phyloP scores from a whole-genome alignment of 2,329 filamentous ascomycete species.

The Pseudocercospora fuligena region DNA sequence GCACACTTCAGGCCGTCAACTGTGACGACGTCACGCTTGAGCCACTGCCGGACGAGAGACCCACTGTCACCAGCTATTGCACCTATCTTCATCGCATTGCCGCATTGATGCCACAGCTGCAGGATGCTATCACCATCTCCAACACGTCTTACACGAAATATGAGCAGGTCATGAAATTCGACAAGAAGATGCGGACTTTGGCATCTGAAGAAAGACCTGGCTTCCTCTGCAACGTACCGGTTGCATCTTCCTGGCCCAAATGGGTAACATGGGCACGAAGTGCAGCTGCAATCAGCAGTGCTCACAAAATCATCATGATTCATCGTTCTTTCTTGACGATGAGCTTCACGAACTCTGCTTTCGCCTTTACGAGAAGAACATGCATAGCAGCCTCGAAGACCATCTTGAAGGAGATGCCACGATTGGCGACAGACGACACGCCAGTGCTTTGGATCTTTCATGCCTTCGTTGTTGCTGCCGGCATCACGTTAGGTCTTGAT shows the following conservation, averaged over 20 bases:
- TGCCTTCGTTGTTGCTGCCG: conserved; percentile 16
- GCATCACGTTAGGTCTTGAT: conserved; percentile 19
- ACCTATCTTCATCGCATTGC: conserved; percentile 14
- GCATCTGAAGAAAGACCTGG: conserved; percentile 10
- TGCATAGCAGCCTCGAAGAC: conserved; percentile 25
- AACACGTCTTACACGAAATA: conserved; percentile 23
- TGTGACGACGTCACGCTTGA: conserved; percentile 18
- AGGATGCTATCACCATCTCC: conserved; percentile 13
- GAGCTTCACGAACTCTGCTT: conserved; percentile 23
- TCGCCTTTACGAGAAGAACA: conserved; percentile 19
- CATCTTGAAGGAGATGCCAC: conserved; percentile 17
- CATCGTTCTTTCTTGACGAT: conserved; percentile 21
- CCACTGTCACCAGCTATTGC: conserved; percentile 22
- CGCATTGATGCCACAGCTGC: conserved; percentile 17
- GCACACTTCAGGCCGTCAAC: conserved; percentile 7
- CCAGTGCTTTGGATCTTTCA: conserved; percentile 17
- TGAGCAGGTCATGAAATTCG: conserved; percentile 20
- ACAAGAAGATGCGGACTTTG: conserved; percentile 18
- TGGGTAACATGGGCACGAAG: conserved; percentile 19
- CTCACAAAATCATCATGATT: conserved; percentile 27
- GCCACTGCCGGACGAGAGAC: neutral
- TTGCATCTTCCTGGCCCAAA: conserved; percentile 13
- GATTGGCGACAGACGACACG: conserved; percentile 9
- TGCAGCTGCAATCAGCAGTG: conserved; percentile 16
- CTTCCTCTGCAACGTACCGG: conserved; percentile 6